These are phyloP conservation scores for Rhytidiadelphus loreus DNA, from an alignment of 225 moss, liverwort and hornwort genomes.

Conservation along the genomic window DNA sequence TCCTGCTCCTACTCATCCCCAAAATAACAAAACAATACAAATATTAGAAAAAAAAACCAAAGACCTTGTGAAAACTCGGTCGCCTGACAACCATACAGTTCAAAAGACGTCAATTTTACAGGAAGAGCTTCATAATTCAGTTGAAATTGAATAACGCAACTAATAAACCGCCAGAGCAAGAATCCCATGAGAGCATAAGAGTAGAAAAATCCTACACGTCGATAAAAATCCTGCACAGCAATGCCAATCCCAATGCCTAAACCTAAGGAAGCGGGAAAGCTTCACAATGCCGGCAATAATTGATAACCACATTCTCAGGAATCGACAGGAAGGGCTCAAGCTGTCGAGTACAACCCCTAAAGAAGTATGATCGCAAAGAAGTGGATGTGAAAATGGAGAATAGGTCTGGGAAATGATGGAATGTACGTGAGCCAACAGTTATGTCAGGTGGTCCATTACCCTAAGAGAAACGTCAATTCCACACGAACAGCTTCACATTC, in stretches of 20 bases:
- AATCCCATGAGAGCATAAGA: too few species aligned
- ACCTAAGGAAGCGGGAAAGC: background rate
- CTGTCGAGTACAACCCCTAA: background rate
- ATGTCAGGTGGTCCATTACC: background rate
- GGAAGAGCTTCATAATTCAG: background rate
- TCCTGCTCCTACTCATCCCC: background rate
- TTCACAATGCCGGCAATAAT: background rate
- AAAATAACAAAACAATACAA: background rate
- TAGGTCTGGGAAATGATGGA: background rate
- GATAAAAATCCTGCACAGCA: background rate
- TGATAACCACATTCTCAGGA: background rate
- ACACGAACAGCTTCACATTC: background rate
- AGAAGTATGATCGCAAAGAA: background rate
- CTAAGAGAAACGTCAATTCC: background rate
- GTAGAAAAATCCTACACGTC: background rate
- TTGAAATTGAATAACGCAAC: too few species aligned
- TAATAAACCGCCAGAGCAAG: background rate
- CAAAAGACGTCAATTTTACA: background rate
- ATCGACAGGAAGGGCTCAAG: background rate
- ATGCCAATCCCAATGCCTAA: background rate
- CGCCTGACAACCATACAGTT: background rate
- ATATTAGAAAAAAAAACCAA: background rate
- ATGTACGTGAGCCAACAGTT: background rate
- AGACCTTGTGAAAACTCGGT: background rate
- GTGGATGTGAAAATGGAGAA: background rate